Percentiles rank a stretch among this genome's conserved stretches.
These are phyloP conservation scores for Metschnikowia drakensbergensis DNA, from an alignment of 805 yeast genomes.

Conservation along the genomic window DNA sequence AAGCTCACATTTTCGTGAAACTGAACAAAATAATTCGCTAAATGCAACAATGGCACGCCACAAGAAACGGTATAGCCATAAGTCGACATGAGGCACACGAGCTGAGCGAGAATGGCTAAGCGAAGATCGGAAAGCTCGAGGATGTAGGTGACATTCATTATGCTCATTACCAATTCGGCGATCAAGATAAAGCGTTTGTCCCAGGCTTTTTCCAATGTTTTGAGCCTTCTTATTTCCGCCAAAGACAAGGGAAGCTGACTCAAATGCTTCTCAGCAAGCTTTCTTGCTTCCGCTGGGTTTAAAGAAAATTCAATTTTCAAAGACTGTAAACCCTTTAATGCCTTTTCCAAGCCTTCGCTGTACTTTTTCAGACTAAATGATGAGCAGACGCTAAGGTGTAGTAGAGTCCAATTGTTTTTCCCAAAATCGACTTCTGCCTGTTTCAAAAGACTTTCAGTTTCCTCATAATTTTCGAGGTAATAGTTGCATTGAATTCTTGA, in stretches of 20 bases:
- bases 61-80: conserved; percentile 40
- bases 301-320: conserved; percentile 32
- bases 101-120: conserved; percentile 29
- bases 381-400: conserved; percentile 37
- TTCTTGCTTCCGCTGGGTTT: conserved; percentile 24
- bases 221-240: conserved; percentile 34
- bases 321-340: conserved; percentile 31
- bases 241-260: conserved; percentile 37
- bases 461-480: conserved; percentile 27
- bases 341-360: conserved; percentile 32
- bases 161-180: conserved; percentile 39
- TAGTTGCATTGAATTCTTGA: conserved; percentile 32
- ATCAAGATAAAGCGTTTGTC: conserved; percentile 28
- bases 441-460: conserved; percentile 34
- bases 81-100: conserved; percentile 32
- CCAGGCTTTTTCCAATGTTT: conserved; percentile 18
- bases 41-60: conserved; percentile 36
- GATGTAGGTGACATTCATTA: conserved; percentile 33
- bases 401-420: conserved; percentile 33
- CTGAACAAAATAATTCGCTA: conserved; percentile 32
- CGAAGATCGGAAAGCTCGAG: conserved; percentile 25
- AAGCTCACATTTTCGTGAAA: conserved; percentile 28
- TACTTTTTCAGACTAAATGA: conserved; percentile 27
- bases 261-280: conserved; percentile 19
- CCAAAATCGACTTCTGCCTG: conserved; percentile 27